phyloP scores from a whole-genome alignment of 2,329 filamentous ascomycete genomes.

The Botrytis medusae region DNA sequence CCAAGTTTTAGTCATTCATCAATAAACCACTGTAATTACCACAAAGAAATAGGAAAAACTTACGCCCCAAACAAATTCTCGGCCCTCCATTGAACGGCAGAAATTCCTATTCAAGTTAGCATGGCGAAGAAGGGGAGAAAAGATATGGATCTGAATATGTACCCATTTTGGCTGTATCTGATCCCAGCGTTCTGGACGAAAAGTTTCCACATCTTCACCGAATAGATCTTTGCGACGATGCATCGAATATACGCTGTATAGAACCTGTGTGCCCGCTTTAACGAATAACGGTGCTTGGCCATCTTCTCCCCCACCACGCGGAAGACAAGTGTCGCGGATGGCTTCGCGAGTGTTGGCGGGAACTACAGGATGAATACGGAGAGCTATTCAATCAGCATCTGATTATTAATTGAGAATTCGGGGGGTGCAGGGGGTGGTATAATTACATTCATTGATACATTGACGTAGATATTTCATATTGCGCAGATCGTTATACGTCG shows the following conservation, averaged over 20 bases:
- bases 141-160: no score
- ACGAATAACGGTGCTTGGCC: slow-evolving; percentile 36
- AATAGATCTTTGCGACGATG: slow-evolving; percentile 43
- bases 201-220: slow-evolving; percentile 42
- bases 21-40: background rate
- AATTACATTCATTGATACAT: slow-evolving; percentile 57
- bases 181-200: slow-evolving; percentile 45
- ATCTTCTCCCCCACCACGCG: slow-evolving; percentile 37
- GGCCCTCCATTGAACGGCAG: slow-evolving; percentile 72
- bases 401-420: background rate
- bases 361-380: slow-evolving; percentile 43
- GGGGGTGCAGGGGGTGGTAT: background rate
- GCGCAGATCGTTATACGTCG: slow-evolving; percentile 50
- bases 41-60: background rate
- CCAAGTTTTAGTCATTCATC: background rate
- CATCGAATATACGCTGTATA: slow-evolving; percentile 36
- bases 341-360: slow-evolving; percentile 34
- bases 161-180: slow-evolving; percentile 16
- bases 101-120: slow-evolving; percentile 54
- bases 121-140: background rate
- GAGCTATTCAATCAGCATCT: slow-evolving; percentile 25
- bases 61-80: slow-evolving; percentile 63
- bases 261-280: slow-evolving; percentile 27
- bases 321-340: slow-evolving; percentile 32
- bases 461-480: slow-evolving; percentile 54